Percentiles rank a stretch among this genome's conserved stretches.
These are phyloP conservation scores for Amyloporia xantha DNA, from an alignment of 768 basidiomycete species.

Conservation along the genomic window DNA sequence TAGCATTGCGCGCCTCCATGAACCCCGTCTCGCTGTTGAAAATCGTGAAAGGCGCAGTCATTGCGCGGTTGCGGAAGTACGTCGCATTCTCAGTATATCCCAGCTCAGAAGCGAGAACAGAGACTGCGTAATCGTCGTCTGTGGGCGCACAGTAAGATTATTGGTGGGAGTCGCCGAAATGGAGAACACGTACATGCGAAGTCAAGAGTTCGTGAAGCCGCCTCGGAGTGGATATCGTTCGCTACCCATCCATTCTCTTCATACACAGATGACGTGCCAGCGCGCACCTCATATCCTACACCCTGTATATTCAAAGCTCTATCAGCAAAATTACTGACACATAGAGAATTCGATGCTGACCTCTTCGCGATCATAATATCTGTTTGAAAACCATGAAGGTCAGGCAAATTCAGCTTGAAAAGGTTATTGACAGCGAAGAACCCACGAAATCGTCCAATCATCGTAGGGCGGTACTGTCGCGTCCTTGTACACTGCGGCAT, in stretches of 20 bases:
- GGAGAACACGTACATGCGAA: slow-evolving; percentile 54
- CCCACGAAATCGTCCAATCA: slow-evolving; percentile 48
- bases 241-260: slow-evolving; percentile 68
- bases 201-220: slow-evolving; percentile 71
- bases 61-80: slow-evolving; percentile 51
- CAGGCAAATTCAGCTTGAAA: not conserved
- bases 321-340: not conserved
- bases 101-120: slow-evolving; percentile 51
- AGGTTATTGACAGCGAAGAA: too few relatives aligned
- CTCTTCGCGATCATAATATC: slow-evolving; percentile 71
- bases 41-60: slow-evolving; percentile 50
- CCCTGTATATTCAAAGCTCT: slow-evolving; percentile 29
- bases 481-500: slow-evolving; percentile 72
- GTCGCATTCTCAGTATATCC: slow-evolving; percentile 42
- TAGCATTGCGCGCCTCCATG: slow-evolving; percentile 71
- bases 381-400: slow-evolving; percentile 13
- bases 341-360: slow-evolving; percentile 29
- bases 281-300: slow-evolving; percentile 77
- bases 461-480: slow-evolving; percentile 54
- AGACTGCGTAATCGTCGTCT: slow-evolving; percentile 78
- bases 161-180: not conserved
- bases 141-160: not conserved
- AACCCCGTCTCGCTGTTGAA: slow-evolving; percentile 70
- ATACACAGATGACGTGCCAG: slow-evolving; percentile 69
- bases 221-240: slow-evolving; percentile 71